These are phyloP conservation scores for Eimeria necatrix DNA, from an alignment of 169 alveolate species.

Conservation along the genomic window DNA sequence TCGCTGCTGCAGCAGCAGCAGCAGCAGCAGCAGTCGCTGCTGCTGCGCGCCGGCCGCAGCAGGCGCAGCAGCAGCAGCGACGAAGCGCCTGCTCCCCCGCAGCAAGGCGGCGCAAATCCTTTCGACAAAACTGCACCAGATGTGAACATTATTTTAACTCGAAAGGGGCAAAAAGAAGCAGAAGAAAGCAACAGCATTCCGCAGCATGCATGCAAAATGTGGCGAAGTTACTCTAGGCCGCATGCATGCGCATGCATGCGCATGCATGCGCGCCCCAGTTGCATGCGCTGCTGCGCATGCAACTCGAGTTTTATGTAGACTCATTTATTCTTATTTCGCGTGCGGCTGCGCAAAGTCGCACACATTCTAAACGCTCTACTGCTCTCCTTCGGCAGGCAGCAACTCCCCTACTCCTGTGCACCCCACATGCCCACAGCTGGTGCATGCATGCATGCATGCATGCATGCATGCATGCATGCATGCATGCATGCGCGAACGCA, in stretches of 20 bases:
- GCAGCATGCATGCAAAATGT: background rate
- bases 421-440: too few relatives aligned
- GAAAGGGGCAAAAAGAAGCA: background rate
- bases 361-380: too few relatives aligned
- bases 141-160: background rate
- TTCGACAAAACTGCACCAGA: background rate
- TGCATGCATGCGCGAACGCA: too few relatives aligned
- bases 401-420: too few relatives aligned
- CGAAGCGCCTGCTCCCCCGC: background rate
- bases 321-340: too few relatives aligned
- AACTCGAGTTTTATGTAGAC: background rate
- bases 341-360: too few relatives aligned
- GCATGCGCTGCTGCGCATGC: background rate
- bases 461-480: too few relatives aligned
- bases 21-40: constrained; percentile 1
- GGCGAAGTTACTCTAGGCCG: background rate
- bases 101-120: too few relatives aligned
- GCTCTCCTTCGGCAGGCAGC: too few relatives aligned
- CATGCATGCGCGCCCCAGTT: background rate
- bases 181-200: background rate
- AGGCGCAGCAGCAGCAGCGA: background rate
- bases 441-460: too few relatives aligned
- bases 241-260: background rate
- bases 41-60: background rate
- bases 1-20: background rate